These are phyloP conservation scores for Diplosphaera chodatii DNA, from an alignment of 139 green algal species.

Conservation along the genomic window DNA sequence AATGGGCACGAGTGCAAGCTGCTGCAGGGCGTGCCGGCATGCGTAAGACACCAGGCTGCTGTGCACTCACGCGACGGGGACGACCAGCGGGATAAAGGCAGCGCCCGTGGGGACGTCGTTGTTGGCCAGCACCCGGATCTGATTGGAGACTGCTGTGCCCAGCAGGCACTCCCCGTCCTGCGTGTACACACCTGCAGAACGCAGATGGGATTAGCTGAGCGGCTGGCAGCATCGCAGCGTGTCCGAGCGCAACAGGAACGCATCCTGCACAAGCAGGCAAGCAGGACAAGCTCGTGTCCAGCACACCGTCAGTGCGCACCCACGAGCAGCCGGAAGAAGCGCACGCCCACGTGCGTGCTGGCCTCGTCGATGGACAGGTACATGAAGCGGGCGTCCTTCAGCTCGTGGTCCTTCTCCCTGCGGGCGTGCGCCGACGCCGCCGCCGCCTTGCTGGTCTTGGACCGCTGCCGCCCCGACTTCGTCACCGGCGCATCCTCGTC, in stretches of 20 bases:
- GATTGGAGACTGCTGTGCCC: constrained; percentile 28
- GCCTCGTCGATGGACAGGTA: constrained; percentile 64
- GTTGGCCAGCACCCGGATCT: constrained; percentile 58
- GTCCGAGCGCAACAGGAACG: no score
- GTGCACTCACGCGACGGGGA: not conserved
- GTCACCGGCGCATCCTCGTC: not conserved
- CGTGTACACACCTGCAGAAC: constrained; percentile 16
- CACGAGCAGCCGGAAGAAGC: constrained; percentile 19
- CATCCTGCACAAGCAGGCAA: no score
- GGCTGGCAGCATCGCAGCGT: no score
- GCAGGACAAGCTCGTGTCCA: no score
- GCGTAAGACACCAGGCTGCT: no score
- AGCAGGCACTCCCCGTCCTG: constrained; percentile 19
- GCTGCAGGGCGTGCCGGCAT: no score
- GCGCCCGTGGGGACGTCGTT: constrained; percentile 59
- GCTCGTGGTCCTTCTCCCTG: constrained; percentile 9
- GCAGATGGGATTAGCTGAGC: no score
- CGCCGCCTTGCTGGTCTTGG: not conserved
- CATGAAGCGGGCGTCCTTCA: constrained; percentile 49
- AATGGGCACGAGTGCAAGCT: no score
- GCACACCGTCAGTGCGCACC: no score
- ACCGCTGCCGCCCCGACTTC: not conserved
- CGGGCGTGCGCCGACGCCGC: no score
- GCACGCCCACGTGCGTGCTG: constrained; percentile 48
- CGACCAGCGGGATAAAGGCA: constrained; percentile 30